Percentiles rank a stretch among this genome's conserved stretches.
phyloP scores from a whole-genome alignment of 73 alveolate species.

The Tetrahymena borealis region DNA sequence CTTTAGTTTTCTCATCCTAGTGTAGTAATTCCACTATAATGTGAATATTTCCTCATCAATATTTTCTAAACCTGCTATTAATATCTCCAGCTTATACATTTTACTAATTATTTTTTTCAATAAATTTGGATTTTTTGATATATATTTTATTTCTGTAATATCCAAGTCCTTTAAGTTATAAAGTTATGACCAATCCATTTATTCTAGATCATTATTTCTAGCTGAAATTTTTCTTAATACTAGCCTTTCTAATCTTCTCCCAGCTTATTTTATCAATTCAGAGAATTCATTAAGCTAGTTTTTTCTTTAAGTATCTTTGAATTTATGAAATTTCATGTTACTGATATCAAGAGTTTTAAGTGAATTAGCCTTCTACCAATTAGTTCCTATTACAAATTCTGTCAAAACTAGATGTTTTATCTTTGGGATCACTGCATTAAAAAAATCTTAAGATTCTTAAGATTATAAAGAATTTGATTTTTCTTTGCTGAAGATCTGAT shows the following conservation, averaged over 20 bases:
- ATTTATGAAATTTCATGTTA: neutral
- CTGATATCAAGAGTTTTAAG: neutral
- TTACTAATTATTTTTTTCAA: neutral
- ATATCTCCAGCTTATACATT: neutral
- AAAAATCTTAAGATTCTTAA: neutral
- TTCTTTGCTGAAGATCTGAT: neutral
- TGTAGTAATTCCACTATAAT: neutral
- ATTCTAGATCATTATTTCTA: neutral
- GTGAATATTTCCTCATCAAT: neutral
- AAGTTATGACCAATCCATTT: neutral
- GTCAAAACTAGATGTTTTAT: neutral
- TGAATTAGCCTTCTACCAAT: neutral
- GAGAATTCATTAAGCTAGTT: neutral
- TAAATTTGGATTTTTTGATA: neutral
- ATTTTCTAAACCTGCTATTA: neutral
- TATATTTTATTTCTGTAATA: neutral
- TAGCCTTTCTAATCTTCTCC: neutral
- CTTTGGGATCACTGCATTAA: neutral
- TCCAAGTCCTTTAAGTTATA: neutral
- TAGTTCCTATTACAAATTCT: neutral
- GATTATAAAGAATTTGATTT: neutral
- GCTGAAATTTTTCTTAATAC: neutral
- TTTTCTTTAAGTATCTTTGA: neutral
- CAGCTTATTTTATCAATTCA: neutral
- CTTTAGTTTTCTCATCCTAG: neutral